Conservation (phyloP, 1,284 basidiomycete genomes). For the Leccinum pachyderme region DNA sequence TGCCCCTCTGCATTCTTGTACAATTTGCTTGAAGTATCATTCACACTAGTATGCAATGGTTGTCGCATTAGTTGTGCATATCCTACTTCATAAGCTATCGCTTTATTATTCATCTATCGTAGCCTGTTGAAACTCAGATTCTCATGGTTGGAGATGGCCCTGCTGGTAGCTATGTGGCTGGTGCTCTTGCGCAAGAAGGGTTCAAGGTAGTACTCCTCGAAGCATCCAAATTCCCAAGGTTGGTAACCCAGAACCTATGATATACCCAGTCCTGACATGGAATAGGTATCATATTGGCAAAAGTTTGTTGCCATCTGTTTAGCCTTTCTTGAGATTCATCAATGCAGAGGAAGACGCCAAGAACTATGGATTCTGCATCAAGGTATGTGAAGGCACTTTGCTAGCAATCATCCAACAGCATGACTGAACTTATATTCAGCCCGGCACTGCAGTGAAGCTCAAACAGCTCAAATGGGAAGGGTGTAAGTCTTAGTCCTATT, state of each 20-base stretch:
- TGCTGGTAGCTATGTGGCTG: not conserved
- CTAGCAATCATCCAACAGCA: not conserved
- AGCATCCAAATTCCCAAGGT: not conserved
- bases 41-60: not conserved
- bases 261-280: not conserved
- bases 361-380: not conserved
- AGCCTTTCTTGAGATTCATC: not conserved
- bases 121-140: not conserved
- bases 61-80: not conserved
- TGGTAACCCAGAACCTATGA: not conserved
- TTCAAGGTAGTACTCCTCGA: not conserved
- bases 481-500: conserved; percentile 27
- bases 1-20: not conserved
- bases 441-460: conserved; percentile 32
- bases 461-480: conserved; percentile 37
- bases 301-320: not conserved
- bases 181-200: not conserved
- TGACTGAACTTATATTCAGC: not conserved
- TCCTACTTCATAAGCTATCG: not conserved
- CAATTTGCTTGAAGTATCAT: not conserved
- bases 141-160: not conserved
- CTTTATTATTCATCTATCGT: not conserved
- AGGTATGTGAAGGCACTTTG: not conserved
- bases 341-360: not conserved
- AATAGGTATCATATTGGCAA: not conserved